A percentile compares a stretch with the other conserved stretches of the same genome.
phyloP scores from a whole-genome alignment of 2,329 filamentous ascomycete species.

The Mycosphaerella sp. region DNA sequence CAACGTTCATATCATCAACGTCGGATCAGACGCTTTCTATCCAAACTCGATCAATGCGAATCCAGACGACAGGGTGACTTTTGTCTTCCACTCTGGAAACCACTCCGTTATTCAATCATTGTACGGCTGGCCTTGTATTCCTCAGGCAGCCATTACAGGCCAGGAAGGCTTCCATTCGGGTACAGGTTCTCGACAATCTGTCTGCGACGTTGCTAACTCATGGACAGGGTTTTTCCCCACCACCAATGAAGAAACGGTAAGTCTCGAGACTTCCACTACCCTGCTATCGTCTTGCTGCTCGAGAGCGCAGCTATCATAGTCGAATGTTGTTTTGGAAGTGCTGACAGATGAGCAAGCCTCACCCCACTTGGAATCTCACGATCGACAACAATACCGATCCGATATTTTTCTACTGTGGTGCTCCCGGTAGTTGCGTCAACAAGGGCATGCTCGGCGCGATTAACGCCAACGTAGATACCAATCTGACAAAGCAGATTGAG shows the following conservation, averaged over 20 bases:
- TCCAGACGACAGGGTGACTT: conserved; percentile 39
- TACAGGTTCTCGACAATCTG: neutral
- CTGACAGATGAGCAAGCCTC: conserved; percentile 7
- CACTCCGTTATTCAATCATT: conserved; percentile 41
- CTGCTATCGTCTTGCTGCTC: neutral
- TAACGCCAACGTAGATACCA: conserved; percentile 48
- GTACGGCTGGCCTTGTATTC: conserved; percentile 39
- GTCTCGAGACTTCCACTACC: neutral
- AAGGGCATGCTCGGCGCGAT: conserved; percentile 71
- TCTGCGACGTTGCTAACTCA: neutral
- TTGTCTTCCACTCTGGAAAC: conserved; percentile 39
- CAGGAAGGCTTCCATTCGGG: conserved; percentile 27
- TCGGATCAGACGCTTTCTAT: conserved; percentile 35
- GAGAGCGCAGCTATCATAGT: neutral
- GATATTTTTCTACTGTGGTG: conserved; percentile 65
- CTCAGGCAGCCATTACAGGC: conserved; percentile 27
- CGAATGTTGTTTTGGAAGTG: neutral
- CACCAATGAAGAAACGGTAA: neutral
- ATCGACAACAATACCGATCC: conserved; percentile 59
- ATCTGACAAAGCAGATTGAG: conserved; percentile 29
- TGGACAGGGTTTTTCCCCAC: conserved; percentile 11
- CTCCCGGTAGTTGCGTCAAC: conserved; percentile 56
- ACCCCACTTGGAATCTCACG: conserved; percentile 30
- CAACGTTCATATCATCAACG: conserved; percentile 33
- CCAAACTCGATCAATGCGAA: conserved; percentile 37